A percentile compares a stretch with the other conserved stretches of the same genome.
Evolutionary conservation across 2,329 filamentous ascomycete genomes (phyloP).

Genomic region (Helicocarpus griseus): DNA sequence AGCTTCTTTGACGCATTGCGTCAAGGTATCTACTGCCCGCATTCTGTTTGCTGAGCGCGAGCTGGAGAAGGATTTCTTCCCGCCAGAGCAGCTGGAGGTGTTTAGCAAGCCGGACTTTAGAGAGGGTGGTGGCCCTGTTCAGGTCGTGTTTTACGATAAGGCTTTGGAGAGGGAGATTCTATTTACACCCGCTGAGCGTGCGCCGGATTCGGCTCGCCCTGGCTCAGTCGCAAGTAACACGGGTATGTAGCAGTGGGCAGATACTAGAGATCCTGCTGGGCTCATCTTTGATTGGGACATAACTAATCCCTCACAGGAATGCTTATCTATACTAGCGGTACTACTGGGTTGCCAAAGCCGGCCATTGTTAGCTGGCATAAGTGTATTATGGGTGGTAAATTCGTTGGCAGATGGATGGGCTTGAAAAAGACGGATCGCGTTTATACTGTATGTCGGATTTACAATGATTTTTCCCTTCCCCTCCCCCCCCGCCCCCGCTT

Average conservation of each 20-base stretch:
- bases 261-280: neutral
- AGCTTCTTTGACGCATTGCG: slow-evolving; percentile 62
- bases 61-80: slow-evolving; percentile 44
- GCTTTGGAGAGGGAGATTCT: slow-evolving; percentile 48
- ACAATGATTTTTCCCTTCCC: neutral
- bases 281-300: neutral
- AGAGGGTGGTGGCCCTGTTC: slow-evolving; percentile 36
- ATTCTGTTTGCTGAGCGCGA: slow-evolving; percentile 63
- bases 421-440: slow-evolving; percentile 57
- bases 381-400: slow-evolving; percentile 43
- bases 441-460: slow-evolving; percentile 52
- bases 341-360: slow-evolving; percentile 73
- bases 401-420: slow-evolving; percentile 47
- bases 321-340: slow-evolving; percentile 79
- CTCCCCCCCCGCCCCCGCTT: neutral
- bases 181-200: slow-evolving; percentile 44
- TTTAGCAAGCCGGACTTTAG: slow-evolving; percentile 32
- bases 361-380: slow-evolving; percentile 69
- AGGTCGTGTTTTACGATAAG: slow-evolving; percentile 53
- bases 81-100: slow-evolving; percentile 29
- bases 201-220: slow-evolving; percentile 48
- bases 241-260: slow-evolving; percentile 28
- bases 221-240: slow-evolving; percentile 47
- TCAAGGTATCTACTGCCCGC: slow-evolving; percentile 56
- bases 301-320: slow-evolving; percentile 23